phyloP scores from a whole-genome alignment of 2,329 filamentous ascomycete species.

The Stachybotrys elegans region DNA sequence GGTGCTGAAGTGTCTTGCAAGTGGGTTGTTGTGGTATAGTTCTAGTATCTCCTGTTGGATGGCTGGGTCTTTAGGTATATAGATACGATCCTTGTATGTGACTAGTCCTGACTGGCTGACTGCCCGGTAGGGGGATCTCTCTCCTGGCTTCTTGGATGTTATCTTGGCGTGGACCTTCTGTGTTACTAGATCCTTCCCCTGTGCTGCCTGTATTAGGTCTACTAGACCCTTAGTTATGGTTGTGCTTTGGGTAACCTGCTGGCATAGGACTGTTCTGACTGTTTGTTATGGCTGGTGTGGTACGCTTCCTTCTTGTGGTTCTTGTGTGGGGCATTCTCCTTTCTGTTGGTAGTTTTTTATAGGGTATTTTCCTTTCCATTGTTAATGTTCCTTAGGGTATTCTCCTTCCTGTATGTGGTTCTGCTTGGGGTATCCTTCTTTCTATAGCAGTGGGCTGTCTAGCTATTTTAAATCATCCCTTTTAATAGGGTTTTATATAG shows the following conservation, averaged over 20 bases:
- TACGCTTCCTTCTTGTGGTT: not conserved
- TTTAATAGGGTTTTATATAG: not conserved
- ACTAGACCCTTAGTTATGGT: not conserved
- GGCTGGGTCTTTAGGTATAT: not conserved
- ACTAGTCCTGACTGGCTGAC: not conserved
- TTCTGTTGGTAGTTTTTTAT: not conserved
- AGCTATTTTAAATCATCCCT: not conserved
- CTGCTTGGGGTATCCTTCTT: not conserved
- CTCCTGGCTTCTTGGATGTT: not conserved
- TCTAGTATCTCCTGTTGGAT: slow-evolving; percentile 2
- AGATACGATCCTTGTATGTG: not conserved
- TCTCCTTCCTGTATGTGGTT: not conserved
- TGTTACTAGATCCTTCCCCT: not conserved
- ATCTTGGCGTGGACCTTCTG: not conserved
- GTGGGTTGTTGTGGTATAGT: slow-evolving; percentile 6
- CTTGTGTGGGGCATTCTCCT: not conserved
- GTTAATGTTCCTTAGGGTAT: not conserved
- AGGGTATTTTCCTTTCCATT: not conserved
- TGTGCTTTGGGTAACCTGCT: not conserved
- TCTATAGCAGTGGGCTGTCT: not conserved
- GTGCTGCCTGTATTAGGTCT: not conserved
- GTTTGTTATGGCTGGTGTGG: not conserved
- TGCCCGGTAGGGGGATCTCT: not conserved
- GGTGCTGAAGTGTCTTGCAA: slow-evolving; percentile 2
- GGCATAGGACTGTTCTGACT: not conserved